These are phyloP conservation scores for Atkinsonella hypoxylon DNA, from an alignment of 2,329 filamentous ascomycete species.

Conservation along the genomic window DNA sequence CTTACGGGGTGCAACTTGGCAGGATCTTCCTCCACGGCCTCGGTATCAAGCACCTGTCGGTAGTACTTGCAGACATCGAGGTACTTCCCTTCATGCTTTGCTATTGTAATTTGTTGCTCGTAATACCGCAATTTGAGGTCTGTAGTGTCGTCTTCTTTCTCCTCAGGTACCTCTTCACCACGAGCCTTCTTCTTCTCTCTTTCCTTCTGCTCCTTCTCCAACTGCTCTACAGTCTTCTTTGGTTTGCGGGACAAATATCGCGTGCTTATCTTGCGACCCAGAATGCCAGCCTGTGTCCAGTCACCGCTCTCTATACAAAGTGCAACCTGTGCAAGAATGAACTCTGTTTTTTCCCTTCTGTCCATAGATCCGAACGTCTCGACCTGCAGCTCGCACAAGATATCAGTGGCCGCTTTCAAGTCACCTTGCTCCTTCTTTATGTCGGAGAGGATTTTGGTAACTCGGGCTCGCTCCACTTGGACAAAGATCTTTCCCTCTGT, in stretches of 20 bases:
- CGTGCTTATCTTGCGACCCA: conserved; percentile 95
- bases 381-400: conserved; percentile 92
- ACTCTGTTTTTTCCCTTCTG: conserved; percentile 93
- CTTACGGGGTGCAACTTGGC: conserved; percentile 74
- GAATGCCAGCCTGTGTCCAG: conserved; percentile 89
- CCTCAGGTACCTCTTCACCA: conserved; percentile 66
- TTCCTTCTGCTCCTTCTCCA: conserved; percentile 84
- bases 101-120: conserved; percentile 89
- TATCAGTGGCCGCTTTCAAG: conserved; percentile 78
- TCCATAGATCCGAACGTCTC: conserved; percentile 99
- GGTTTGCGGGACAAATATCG: conserved; percentile 81
- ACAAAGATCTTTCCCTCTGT: conserved; percentile 99
- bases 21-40: conserved; percentile 84
- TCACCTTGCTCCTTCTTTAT: conserved; percentile 97
- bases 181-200: conserved; percentile 74
- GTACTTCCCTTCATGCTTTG: conserved; percentile 96
- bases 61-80: conserved; percentile 98
- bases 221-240: conserved; percentile 78
- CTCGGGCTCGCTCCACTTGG: conserved; percentile 90
- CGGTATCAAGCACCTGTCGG: conserved; percentile 89
- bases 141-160: conserved; percentile 79
- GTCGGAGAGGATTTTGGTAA: conserved; percentile 88
- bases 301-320: conserved; percentile 93
- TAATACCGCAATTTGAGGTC: conserved; percentile 94
- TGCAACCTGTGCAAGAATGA: conserved; percentile 88